phyloP scores from a whole-genome alignment of 352 stramenopile species.

The Phytopythium cucurbitacearum region DNA sequence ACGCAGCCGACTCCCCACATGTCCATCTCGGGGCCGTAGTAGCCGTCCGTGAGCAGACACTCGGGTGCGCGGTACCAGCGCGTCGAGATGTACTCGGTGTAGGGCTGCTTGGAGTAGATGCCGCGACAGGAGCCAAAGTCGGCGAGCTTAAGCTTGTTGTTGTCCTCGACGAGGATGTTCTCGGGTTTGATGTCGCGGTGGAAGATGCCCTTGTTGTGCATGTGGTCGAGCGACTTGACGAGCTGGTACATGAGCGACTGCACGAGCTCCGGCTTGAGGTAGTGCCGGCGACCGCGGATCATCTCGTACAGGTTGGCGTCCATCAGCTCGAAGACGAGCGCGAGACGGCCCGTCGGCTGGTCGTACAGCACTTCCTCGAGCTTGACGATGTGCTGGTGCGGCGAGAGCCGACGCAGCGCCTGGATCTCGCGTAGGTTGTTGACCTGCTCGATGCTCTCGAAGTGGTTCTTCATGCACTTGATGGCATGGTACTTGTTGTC shows the following conservation, averaged over 20 bases:
- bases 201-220: constrained; percentile 97
- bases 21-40: constrained; percentile 96
- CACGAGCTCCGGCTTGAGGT: constrained; percentile 82
- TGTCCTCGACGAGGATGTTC: constrained; percentile 93
- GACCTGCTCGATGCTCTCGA: constrained; percentile 95
- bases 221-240: constrained; percentile 93
- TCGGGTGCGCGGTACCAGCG: constrained; percentile 95
- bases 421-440: constrained; percentile 97
- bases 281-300: constrained; percentile 87
- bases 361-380: constrained; percentile 95
- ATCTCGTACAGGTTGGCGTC: constrained; percentile 96
- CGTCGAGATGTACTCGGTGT: constrained; percentile 97
- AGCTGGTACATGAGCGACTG: constrained; percentile 91
- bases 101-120: constrained; percentile 95
- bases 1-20: constrained; percentile 95
- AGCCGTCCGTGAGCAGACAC: constrained; percentile 93
- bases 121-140: constrained; percentile 95
- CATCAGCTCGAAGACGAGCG: constrained; percentile 97
- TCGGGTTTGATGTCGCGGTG: constrained; percentile 96
- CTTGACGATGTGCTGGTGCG: constrained; percentile 94
- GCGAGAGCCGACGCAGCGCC: constrained; percentile 89
- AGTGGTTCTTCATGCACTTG: constrained; percentile 98
- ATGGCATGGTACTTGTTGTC: constrained; percentile 95
- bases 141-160: constrained; percentile 86
- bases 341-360: constrained; percentile 87